Conservation (phyloP, 192 early-diverging fungal genomes). For the Nowakowskiella sp. region DNA sequence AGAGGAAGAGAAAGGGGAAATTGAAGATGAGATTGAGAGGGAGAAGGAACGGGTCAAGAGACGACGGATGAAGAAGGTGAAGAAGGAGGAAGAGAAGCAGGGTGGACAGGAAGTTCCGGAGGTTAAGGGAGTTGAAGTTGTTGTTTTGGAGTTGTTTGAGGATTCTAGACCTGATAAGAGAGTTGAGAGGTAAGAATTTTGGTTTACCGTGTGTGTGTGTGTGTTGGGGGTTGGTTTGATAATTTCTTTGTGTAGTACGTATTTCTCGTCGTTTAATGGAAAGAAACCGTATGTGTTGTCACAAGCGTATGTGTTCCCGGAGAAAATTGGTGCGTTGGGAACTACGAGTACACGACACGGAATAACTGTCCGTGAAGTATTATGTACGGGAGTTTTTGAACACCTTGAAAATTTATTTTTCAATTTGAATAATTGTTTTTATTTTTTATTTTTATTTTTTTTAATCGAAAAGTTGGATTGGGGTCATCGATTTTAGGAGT, state of each 20-base stretch:
- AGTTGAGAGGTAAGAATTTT: slow-evolving; percentile 47
- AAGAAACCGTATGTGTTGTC: slow-evolving; percentile 64
- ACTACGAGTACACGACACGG: slow-evolving; percentile 76
- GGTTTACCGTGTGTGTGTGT: background rate
- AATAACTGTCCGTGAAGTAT: slow-evolving; percentile 77
- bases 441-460: slow-evolving; percentile 6
- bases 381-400: slow-evolving; percentile 43
- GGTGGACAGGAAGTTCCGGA: slow-evolving; percentile 16
- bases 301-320: slow-evolving; percentile 69
- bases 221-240: background rate
- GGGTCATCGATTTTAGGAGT: slow-evolving; percentile 58
- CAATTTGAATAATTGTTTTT: slow-evolving; percentile 9
- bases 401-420: background rate
- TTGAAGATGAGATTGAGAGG: slow-evolving; percentile 12
- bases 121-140: slow-evolving; percentile 67
- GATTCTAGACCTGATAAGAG: slow-evolving; percentile 57
- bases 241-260: slow-evolving; percentile 31
- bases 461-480: slow-evolving; percentile 42
- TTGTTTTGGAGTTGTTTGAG: slow-evolving; percentile 84
- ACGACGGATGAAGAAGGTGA: slow-evolving; percentile 13
- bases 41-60: slow-evolving; percentile 6
- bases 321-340: slow-evolving; percentile 68
- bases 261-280: slow-evolving; percentile 66
- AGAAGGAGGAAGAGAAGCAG: slow-evolving; percentile 9
- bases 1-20: slow-evolving; percentile 10